phyloP scores from a whole-genome alignment of 371 early-diverging fungal species.

The Rhizopus delemar region DNA sequence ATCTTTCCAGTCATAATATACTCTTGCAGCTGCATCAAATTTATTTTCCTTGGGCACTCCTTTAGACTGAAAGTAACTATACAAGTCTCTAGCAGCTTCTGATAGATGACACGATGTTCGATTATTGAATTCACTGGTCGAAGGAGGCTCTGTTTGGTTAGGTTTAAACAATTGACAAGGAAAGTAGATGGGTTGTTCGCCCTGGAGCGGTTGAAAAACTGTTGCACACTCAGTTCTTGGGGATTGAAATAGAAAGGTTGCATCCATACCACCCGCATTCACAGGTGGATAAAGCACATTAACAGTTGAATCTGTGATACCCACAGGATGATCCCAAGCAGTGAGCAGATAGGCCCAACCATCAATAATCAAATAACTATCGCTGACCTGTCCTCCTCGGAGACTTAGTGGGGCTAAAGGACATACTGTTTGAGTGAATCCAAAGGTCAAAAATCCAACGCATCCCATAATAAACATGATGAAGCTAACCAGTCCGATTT shows the following conservation, averaged over 20 bases:
- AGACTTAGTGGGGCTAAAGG: conserved; percentile 32
- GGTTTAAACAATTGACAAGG: conserved; percentile 67
- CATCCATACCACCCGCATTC: conserved; percentile 64
- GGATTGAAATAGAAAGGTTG: conserved; percentile 58
- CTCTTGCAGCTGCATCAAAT: conserved; percentile 41
- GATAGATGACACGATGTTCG: conserved; percentile 66
- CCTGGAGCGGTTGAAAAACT: conserved; percentile 49
- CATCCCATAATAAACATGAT: conserved; percentile 52
- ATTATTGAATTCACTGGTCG: conserved; percentile 48
- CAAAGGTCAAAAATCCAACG: conserved; percentile 63
- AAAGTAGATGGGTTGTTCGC: conserved; percentile 58
- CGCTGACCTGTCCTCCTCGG: conserved; percentile 34
- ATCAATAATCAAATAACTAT: conserved; percentile 48
- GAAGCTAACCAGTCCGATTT: conserved; percentile 73
- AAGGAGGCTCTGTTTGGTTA: conserved; percentile 42
- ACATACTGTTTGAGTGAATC: conserved; percentile 59
- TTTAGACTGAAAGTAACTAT: conserved; percentile 27
- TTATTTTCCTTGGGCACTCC: conserved; percentile 32
- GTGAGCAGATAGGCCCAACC: conserved; percentile 59
- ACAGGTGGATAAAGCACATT: conserved; percentile 62
- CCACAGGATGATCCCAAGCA: conserved; percentile 54
- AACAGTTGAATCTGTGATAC: conserved; percentile 33
- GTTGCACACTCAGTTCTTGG: conserved; percentile 62
- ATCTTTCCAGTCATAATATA: conserved; percentile 73
- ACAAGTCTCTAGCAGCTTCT: conserved; percentile 39